A percentile compares a stretch with the other conserved stretches of the same genome.
Conservation (phyloP, 2,329 filamentous ascomycete species). For the Fusarium annulatum region DNA sequence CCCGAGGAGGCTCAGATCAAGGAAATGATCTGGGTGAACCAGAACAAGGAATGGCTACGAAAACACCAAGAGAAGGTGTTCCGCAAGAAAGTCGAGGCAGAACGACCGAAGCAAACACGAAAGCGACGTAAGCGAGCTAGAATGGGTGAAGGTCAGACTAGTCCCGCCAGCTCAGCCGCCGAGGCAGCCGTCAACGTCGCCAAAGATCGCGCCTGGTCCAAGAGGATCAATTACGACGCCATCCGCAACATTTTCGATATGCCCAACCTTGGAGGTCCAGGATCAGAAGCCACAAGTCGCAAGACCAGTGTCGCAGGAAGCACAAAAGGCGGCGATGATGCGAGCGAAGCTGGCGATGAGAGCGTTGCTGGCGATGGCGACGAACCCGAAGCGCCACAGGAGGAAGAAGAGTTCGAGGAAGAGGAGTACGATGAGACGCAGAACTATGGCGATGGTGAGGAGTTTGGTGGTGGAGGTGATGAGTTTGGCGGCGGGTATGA, state of each 20-base stretch:
- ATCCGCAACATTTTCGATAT: slow-evolving; percentile 68
- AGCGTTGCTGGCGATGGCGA: slow-evolving; percentile 53
- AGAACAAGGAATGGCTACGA: slow-evolving; percentile 94
- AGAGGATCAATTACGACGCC: slow-evolving; percentile 79
- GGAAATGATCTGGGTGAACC: slow-evolving; percentile 92
- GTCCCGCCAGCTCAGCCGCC: slow-evolving; percentile 73
- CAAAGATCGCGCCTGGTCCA: slow-evolving; percentile 75
- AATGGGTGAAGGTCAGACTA: slow-evolving; percentile 73
- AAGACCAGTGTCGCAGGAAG: slow-evolving; percentile 54
- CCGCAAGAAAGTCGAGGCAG: slow-evolving; percentile 73
- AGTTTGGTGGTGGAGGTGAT: slow-evolving; percentile 47
- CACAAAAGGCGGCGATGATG: slow-evolving; percentile 51
- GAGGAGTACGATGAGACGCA: slow-evolving; percentile 52
- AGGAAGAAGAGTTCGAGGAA: slow-evolving; percentile 51
- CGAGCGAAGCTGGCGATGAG: slow-evolving; percentile 50
- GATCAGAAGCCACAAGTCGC: slow-evolving; percentile 62
- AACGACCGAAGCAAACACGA: slow-evolving; percentile 66
- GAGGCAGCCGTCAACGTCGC: slow-evolving; percentile 77
- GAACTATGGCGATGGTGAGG: slow-evolving; percentile 48
- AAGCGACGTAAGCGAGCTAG: slow-evolving; percentile 65
- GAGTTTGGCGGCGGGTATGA: slow-evolving; percentile 50
- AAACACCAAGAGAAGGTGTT: slow-evolving; percentile 86
- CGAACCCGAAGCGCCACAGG: slow-evolving; percentile 46
- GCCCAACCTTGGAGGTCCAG: slow-evolving; percentile 57
- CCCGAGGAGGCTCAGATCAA: slow-evolving; percentile 83